These are phyloP conservation scores for Rhododendron mucronatum DNA, from an alignment of 148 eudicot genomes.

Conservation along the genomic window DNA sequence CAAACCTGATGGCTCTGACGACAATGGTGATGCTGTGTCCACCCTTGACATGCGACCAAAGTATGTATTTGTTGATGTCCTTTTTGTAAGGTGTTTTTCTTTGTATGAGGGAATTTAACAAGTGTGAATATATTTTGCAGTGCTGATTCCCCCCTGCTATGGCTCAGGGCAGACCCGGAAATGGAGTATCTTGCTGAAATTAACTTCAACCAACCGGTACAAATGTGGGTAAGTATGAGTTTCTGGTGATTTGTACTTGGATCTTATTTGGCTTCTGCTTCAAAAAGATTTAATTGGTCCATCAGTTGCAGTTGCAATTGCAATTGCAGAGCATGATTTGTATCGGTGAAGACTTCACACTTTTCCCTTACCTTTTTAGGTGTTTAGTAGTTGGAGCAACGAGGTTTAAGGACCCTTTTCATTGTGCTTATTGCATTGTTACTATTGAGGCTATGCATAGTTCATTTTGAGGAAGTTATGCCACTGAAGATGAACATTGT, in stretches of 20 bases:
- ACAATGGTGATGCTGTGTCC: slow-evolving; percentile 64
- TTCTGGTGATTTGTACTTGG: background rate
- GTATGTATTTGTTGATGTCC: slow-evolving; percentile 34
- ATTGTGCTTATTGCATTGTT: background rate
- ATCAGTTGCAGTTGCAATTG: background rate
- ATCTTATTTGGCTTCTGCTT: background rate
- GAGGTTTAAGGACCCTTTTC: background rate
- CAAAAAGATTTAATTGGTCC: background rate
- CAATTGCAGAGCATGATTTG: background rate
- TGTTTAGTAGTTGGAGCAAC: background rate
- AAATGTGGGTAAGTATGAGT: slow-evolving; percentile 87
- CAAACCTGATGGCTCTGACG: slow-evolving; percentile 93
- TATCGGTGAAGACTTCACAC: background rate
- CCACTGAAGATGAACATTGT: background rate
- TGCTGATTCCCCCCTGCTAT: slow-evolving; percentile 75
- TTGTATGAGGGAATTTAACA: slow-evolving; percentile 1
- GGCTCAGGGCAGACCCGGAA: slow-evolving; percentile 97
- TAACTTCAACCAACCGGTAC: slow-evolving; percentile 80
- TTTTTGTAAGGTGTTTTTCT: background rate
- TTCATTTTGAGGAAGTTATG: background rate
- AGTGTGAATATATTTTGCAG: slow-evolving; percentile 39
- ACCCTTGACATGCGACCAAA: slow-evolving; percentile 62
- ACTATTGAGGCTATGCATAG: background rate
- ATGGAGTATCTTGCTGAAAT: slow-evolving; percentile 98
- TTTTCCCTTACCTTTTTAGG: background rate